Conservation (phyloP, 2,329 filamentous ascomycete species). For the Pseudogymnoascus sp. region DNA sequence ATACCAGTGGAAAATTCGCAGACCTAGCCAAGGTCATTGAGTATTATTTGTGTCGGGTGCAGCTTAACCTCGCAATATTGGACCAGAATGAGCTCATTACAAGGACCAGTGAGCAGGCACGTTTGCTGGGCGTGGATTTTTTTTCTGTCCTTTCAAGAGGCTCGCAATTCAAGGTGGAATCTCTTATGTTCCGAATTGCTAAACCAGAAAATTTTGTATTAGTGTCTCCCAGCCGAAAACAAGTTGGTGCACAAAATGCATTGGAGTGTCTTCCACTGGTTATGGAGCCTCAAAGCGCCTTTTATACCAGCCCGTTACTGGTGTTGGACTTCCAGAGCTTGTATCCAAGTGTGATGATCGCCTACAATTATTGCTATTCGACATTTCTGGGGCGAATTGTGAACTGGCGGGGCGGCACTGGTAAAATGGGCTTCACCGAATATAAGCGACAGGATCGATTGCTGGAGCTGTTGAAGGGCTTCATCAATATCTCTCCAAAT, state of each 20-base stretch:
- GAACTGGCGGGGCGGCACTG: constrained; percentile 76
- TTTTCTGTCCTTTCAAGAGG: constrained; percentile 91
- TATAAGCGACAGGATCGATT: constrained; percentile 71
- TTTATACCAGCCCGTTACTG: constrained; percentile 81
- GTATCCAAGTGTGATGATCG: constrained; percentile 97
- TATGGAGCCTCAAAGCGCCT: constrained; percentile 93
- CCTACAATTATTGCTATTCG: constrained; percentile 98
- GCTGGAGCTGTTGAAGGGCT: constrained; percentile 67
- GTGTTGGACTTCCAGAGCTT: constrained; percentile 94
- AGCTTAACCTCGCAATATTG: constrained; percentile 81
- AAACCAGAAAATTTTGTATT: constrained; percentile 93
- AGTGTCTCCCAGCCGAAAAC: constrained; percentile 80
- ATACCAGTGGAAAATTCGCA: constrained; percentile 55
- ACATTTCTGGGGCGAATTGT: constrained; percentile 83
- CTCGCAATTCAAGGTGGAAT: constrained; percentile 98
- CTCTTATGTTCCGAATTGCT: constrained; percentile 95
- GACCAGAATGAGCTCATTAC: constrained; percentile 83
- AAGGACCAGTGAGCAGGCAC: constrained; percentile 87
- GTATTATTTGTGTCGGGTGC: constrained; percentile 68
- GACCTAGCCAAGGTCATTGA: constrained; percentile 67
- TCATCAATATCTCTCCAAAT: constrained; percentile 90
- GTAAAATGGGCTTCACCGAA: constrained; percentile 85
- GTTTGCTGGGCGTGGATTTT: constrained; percentile 89
- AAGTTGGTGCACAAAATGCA: constrained; percentile 89
- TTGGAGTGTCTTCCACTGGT: constrained; percentile 89